Conservation (phyloP, 116 monocot genomes). For the Trichopus zeylanicus region DNA sequence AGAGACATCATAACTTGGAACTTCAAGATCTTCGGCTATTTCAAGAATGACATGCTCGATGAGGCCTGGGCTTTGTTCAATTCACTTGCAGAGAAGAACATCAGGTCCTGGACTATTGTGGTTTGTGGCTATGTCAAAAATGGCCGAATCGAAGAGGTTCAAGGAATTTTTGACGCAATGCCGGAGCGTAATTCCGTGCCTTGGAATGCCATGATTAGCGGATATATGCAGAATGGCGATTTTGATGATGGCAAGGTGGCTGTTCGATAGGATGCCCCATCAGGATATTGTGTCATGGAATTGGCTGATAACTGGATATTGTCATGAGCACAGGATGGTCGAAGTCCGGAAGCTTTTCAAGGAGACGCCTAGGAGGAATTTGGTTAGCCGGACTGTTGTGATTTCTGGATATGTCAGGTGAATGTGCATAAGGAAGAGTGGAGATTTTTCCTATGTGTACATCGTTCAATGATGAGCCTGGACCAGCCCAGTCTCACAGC, state of each 20-base stretch:
- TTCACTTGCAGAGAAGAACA: constrained; percentile 18
- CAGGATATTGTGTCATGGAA: constrained; percentile 50
- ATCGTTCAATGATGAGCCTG: constrained; percentile 4
- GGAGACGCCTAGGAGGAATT: constrained; percentile 16
- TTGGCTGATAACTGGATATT: constrained; percentile 38
- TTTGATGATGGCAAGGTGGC: constrained; percentile 29
- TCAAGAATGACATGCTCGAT: constrained; percentile 16
- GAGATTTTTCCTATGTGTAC: constrained; percentile 26
- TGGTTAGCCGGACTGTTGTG: constrained; percentile 37
- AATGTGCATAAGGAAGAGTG: constrained; percentile 21
- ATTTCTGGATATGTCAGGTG: constrained; percentile 27
- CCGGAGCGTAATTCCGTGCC: constrained; percentile 35
- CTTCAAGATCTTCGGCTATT: constrained; percentile 38
- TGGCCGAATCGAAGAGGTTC: constrained; percentile 16
- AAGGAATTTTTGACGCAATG: constrained; percentile 39
- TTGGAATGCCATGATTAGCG: constrained; percentile 64
- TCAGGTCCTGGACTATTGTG: constrained; percentile 32
- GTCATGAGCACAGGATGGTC: constrained; percentile 12
- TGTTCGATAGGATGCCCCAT: constrained; percentile 53
- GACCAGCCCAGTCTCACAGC: constrained; percentile 40
- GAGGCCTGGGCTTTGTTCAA: constrained; percentile 25
- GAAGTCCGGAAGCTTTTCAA: constrained; percentile 34
- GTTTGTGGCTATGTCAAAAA: constrained; percentile 26
- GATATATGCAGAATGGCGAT: constrained; percentile 36
- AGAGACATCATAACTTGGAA: constrained; percentile 25